These are phyloP conservation scores for Coelastrella sp. DNA, from an alignment of 139 green algal species.

Conservation along the genomic window DNA sequence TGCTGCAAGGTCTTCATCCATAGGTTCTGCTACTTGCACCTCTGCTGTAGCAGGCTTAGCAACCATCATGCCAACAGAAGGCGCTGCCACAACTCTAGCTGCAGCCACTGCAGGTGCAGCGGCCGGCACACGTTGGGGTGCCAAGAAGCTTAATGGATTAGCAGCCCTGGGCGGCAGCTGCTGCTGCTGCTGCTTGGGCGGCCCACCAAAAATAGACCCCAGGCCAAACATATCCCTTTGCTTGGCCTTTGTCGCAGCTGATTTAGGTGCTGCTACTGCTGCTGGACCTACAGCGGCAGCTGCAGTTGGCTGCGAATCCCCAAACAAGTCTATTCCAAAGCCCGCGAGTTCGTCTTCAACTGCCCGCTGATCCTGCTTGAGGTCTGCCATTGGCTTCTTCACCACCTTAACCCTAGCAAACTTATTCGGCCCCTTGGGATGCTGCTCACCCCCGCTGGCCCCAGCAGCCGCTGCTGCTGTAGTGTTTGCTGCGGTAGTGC, in stretches of 20 bases:
- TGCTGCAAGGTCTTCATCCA: no score
- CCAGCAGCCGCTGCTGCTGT: not conserved
- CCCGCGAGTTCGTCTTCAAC: not conserved
- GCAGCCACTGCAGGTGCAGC: slow-evolving; percentile 14
- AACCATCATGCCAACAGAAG: no score
- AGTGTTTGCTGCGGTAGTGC: not conserved
- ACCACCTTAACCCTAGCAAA: not conserved
- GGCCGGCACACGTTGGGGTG: not conserved
- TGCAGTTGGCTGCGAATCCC: not conserved
- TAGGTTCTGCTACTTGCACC: no score
- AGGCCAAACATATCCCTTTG: not conserved
- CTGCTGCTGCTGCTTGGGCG: slow-evolving; percentile 9
- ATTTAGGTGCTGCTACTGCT: not conserved
- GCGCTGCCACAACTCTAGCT: no score
- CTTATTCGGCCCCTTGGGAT: not conserved
- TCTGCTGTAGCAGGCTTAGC: no score
- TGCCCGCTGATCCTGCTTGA: not conserved
- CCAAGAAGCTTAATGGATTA: not conserved
- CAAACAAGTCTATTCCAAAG: not conserved
- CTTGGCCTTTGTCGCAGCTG: not conserved
- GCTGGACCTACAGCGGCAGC: not conserved
- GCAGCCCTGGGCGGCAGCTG: not conserved
- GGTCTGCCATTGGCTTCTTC: not conserved
- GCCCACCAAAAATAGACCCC: not conserved
- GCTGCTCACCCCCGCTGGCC: not conserved